Conservation (phyloP, 164 flowering plant species). For the Platanus orientalis region DNA sequence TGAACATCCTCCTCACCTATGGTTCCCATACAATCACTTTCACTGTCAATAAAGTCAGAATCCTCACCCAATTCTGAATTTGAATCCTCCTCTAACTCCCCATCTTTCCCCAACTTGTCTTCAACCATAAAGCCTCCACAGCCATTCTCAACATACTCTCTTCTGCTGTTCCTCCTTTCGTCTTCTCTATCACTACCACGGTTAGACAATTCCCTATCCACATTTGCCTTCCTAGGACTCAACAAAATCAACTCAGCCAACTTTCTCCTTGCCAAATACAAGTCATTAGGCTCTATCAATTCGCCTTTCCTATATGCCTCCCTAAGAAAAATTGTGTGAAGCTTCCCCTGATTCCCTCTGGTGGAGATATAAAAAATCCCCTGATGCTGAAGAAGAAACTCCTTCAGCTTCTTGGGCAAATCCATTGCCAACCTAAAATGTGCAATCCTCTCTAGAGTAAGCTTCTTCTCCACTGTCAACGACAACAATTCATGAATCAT, state of each 20-base stretch:
- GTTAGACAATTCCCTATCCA: conserved; percentile 47
- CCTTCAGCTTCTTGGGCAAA: conserved; percentile 90
- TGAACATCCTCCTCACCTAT: conserved; percentile 15
- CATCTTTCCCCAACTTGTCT: conserved; percentile 18
- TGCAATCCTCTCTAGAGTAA: conserved; percentile 87
- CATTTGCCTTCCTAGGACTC: conserved; percentile 61
- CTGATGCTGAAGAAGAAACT: conserved; percentile 88
- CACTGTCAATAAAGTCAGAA: conserved; percentile 17
- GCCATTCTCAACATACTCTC: conserved; percentile 23
- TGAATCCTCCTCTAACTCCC: conserved; percentile 19
- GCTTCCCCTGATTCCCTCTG: conserved; percentile 90
- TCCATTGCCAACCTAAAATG: conserved; percentile 78
- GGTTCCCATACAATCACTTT: conserved; percentile 17
- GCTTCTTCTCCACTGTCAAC: conserved; percentile 92
- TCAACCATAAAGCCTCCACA: conserved; percentile 18
- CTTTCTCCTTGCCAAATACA: conserved; percentile 85
- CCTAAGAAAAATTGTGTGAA: conserved; percentile 87
- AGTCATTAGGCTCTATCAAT: conserved; percentile 72
- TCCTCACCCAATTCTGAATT: conserved; percentile 12
- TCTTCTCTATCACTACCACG: conserved; percentile 40
- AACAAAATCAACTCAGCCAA: conserved; percentile 60
- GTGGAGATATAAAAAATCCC: conserved; percentile 96
- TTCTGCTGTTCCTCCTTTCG: conserved; percentile 20
- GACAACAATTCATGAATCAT: conserved; percentile 83
- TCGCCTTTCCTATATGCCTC: conserved; percentile 84